phyloP scores from a whole-genome alignment of 1,139 yeast genomes.

The Diutina ranongensis region DNA sequence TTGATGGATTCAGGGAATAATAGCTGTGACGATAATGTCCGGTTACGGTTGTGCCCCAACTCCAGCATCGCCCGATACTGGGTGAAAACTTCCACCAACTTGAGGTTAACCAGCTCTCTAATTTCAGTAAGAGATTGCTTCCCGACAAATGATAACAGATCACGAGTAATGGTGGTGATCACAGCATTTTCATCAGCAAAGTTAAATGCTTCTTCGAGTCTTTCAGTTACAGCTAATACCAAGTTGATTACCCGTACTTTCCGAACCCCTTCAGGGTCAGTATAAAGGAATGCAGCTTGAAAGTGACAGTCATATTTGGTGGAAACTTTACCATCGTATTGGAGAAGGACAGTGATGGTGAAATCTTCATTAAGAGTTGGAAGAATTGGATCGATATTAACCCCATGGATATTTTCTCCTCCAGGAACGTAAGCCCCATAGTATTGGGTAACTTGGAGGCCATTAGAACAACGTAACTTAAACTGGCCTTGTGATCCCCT shows the following conservation, averaged over 20 bases:
- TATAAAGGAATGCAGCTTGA: slow-evolving; percentile 83
- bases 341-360: slow-evolving; percentile 58
- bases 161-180: slow-evolving; percentile 61
- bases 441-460: slow-evolving; percentile 73
- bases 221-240: slow-evolving; percentile 71
- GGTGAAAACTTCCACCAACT: slow-evolving; percentile 63
- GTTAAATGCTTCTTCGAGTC: slow-evolving; percentile 62
- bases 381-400: slow-evolving; percentile 49
- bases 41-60: slow-evolving; percentile 35
- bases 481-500: slow-evolving; percentile 74
- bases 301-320: slow-evolving; percentile 74
- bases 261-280: slow-evolving; percentile 64
- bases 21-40: slow-evolving; percentile 49
- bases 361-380: slow-evolving; percentile 60
- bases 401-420: slow-evolving; percentile 20
- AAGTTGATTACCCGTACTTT: slow-evolving; percentile 78
- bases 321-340: slow-evolving; percentile 67
- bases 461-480: slow-evolving; percentile 81
- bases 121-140: slow-evolving; percentile 50
- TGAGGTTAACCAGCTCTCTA: slow-evolving; percentile 50
- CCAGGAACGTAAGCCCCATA: slow-evolving; percentile 37
- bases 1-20: slow-evolving; percentile 75
- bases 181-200: slow-evolving; percentile 82
- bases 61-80: slow-evolving; percentile 55
- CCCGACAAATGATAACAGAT: slow-evolving; percentile 51